A percentile compares a stretch with the other conserved stretches of the same genome.
These are phyloP conservation scores for Lumnitzera littorea DNA, from an alignment of 345 rosid species.

Conservation along the genomic window DNA sequence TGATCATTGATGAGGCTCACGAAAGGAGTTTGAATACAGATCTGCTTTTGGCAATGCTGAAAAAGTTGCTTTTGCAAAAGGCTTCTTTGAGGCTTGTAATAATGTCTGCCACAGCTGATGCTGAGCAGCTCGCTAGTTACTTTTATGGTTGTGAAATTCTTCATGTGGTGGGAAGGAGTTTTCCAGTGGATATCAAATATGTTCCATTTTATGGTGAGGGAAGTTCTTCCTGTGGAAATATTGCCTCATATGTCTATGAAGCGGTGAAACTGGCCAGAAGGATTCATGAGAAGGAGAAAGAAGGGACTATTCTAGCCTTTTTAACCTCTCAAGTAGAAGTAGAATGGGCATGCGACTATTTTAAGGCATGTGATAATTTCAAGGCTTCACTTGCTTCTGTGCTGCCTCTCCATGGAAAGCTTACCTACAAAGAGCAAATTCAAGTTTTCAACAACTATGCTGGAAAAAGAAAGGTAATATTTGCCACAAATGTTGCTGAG, in stretches of 20 bases:
- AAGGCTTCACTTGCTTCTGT: slow-evolving; percentile 45
- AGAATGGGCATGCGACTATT: slow-evolving; percentile 86
- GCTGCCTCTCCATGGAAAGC: slow-evolving; percentile 85
- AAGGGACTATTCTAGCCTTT: slow-evolving; percentile 84
- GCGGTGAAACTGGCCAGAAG: slow-evolving; percentile 53
- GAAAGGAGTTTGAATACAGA: slow-evolving; percentile 94
- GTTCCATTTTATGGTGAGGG: slow-evolving; percentile 34
- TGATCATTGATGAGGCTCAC: slow-evolving; percentile 89
- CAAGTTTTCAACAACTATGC: slow-evolving; percentile 50
- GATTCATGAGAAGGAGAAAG: slow-evolving; percentile 53
- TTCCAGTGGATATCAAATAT: slow-evolving; percentile 72
- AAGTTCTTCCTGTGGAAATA: slow-evolving; percentile 22
- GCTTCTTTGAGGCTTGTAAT: slow-evolving; percentile 62
- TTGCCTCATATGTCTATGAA: slow-evolving; percentile 55
- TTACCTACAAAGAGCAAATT: slow-evolving; percentile 59
- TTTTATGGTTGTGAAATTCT: slow-evolving; percentile 55
- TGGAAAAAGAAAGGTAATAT: slow-evolving; percentile 78
- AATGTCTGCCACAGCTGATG: slow-evolving; percentile 97
- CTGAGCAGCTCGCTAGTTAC: slow-evolving; percentile 66
- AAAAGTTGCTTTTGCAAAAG: slow-evolving; percentile 48
- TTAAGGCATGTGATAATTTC: slow-evolving; percentile 61
- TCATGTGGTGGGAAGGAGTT: slow-evolving; percentile 61
- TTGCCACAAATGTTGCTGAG: slow-evolving; percentile 94
- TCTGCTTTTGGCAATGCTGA: slow-evolving; percentile 71
- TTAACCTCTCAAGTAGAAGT: slow-evolving; percentile 87